phyloP scores from a whole-genome alignment of 768 basidiomycete species.

The Leccinum sublutescens region DNA sequence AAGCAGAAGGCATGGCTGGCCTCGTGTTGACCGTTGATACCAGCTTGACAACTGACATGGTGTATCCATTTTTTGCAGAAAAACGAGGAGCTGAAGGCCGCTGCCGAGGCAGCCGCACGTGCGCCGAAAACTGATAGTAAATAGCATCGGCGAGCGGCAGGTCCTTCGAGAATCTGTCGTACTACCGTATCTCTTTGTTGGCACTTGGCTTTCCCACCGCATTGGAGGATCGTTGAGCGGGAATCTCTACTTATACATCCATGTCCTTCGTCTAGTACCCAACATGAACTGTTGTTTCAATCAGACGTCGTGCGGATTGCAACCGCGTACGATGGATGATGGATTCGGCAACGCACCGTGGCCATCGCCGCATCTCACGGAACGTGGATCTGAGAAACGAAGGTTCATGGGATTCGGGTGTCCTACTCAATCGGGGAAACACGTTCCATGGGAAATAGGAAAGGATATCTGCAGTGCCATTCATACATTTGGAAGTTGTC shows the following conservation, averaged over 20 bases:
- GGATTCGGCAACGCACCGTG: slow-evolving; percentile 17
- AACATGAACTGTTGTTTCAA: slow-evolving; percentile 13
- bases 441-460: slow-evolving; percentile 7
- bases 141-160: slow-evolving; percentile 34
- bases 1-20: slow-evolving; percentile 68
- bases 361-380: slow-evolving; percentile 25
- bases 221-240: slow-evolving; percentile 17
- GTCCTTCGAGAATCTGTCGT: slow-evolving; percentile 15
- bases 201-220: neutral
- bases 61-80: slow-evolving; percentile 37
- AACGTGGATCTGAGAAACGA: slow-evolving; percentile 18
- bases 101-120: slow-evolving; percentile 24
- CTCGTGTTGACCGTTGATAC: slow-evolving; percentile 7
- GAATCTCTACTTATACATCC: slow-evolving; percentile 11
- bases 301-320: neutral
- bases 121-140: slow-evolving; percentile 27
- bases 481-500: slow-evolving; percentile 10
- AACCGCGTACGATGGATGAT: neutral
- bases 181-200: slow-evolving; percentile 4
- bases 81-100: slow-evolving; percentile 51
- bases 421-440: slow-evolving; percentile 16
- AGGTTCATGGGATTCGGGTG: neutral
- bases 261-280: slow-evolving; percentile 11
- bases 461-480: slow-evolving; percentile 1
- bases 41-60: slow-evolving; percentile 7